These are phyloP conservation scores for Malus fusca DNA, from an alignment of 306 rosid species.

Conservation along the genomic window DNA sequence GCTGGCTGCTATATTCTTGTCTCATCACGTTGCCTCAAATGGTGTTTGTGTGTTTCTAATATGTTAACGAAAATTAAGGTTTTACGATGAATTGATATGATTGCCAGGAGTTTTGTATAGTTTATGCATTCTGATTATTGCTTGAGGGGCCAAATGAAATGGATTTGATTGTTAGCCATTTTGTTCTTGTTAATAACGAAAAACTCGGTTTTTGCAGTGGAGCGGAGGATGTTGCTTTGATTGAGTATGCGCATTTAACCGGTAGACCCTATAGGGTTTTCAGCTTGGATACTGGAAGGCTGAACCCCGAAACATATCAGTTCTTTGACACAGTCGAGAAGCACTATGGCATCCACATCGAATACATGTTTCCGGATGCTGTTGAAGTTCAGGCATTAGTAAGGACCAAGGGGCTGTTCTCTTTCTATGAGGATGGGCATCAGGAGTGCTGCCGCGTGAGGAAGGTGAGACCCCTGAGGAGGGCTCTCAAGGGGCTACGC, in stretches of 20 bases:
- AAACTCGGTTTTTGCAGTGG: constrained; percentile 54
- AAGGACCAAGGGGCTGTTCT: constrained; percentile 78
- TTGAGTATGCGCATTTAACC: constrained; percentile 89
- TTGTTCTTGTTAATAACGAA: constrained; percentile 6
- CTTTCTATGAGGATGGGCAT: constrained; percentile 97
- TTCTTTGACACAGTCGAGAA: constrained; percentile 75
- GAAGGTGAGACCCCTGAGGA: constrained; percentile 83
- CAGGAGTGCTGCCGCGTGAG: constrained; percentile 97
- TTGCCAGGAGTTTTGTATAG: neutral
- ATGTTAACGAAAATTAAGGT: neutral
- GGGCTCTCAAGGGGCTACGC: constrained; percentile 82
- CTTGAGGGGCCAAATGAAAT: neutral
- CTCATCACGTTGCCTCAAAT: neutral
- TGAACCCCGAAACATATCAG: constrained; percentile 85
- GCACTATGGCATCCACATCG: constrained; percentile 77
- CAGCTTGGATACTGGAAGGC: constrained; percentile 88
- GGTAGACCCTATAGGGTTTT: constrained; percentile 85
- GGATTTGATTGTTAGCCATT: neutral
- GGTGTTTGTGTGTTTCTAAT: too few species aligned
- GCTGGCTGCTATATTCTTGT: neutral
- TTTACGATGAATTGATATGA: neutral
- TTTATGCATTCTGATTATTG: neutral
- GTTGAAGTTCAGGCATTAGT: constrained; percentile 95
- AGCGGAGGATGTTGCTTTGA: constrained; percentile 91
- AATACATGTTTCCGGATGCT: constrained; percentile 90